Evolutionary conservation across 192 early-diverging fungal species (phyloP).

Genomic region (Gigaspora rosea): DNA sequence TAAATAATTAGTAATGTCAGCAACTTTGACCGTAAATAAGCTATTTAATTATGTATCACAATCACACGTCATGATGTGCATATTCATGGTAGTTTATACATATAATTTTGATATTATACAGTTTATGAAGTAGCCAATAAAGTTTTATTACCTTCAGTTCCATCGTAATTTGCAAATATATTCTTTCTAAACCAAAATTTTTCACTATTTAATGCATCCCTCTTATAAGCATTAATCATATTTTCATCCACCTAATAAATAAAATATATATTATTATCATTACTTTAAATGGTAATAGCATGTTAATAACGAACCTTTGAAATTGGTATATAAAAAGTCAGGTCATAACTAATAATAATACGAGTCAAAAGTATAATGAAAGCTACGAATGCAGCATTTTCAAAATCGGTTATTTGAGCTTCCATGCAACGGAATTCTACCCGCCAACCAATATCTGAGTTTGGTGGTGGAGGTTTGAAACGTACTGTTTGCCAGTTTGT

Average conservation of each 20-base stretch:
- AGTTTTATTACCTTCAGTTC: too few relatives aligned
- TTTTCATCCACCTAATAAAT: slow-evolving; percentile 81
- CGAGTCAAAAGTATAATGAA: slow-evolving; percentile 92
- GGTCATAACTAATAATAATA: slow-evolving; percentile 80
- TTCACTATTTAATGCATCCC: slow-evolving; percentile 65
- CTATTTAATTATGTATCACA: too few relatives aligned
- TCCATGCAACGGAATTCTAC: slow-evolving; percentile 81
- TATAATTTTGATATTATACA: too few relatives aligned
- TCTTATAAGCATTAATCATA: slow-evolving; percentile 83
- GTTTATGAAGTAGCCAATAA: too few relatives aligned
- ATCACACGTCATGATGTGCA: too few relatives aligned
- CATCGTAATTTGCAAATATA: slow-evolving; percentile 36
- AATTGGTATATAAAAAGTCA: slow-evolving; percentile 50
- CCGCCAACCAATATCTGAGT: too few relatives aligned
- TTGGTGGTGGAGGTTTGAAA: slow-evolving; percentile 90
- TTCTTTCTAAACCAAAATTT: too few relatives aligned
- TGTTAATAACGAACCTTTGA: slow-evolving; percentile 57
- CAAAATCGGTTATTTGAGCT: slow-evolving; percentile 94
- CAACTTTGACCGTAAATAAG: too few relatives aligned
- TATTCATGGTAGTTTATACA: too few relatives aligned
- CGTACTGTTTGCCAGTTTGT: slow-evolving; percentile 99
- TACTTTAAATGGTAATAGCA: neutral
- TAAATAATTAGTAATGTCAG: neutral
- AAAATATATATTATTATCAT: neutral
- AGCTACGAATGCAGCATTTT: slow-evolving; percentile 93